These are phyloP conservation scores for Blastobotrys muscicola DNA, from an alignment of 805 yeast genomes.

Conservation along the genomic window DNA sequence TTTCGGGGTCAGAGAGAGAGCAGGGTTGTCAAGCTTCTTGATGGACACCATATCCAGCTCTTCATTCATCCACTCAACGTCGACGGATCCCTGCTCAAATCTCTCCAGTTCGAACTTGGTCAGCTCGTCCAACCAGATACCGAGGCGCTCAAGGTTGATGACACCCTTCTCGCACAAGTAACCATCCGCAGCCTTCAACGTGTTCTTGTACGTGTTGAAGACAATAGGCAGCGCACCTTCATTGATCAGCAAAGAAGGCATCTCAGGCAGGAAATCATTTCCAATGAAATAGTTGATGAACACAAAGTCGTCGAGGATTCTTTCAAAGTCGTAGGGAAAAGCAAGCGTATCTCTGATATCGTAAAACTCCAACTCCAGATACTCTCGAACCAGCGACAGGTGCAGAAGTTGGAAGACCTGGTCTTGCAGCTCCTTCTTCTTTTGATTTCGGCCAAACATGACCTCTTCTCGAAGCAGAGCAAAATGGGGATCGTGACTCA, in stretches of 20 bases:
- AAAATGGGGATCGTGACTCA: conserved; percentile 93
- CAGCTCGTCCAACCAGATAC: conserved; percentile 64
- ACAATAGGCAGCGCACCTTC: conserved; percentile 96
- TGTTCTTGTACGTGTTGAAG: conserved; percentile 77
- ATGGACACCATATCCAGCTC: conserved; percentile 45
- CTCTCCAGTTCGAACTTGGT: conserved; percentile 75
- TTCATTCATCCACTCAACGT: conserved; percentile 85
- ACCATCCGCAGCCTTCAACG: conserved; percentile 65
- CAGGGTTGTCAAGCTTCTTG: conserved; percentile 44
- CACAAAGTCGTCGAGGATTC: conserved; percentile 85
- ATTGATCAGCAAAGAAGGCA: conserved; percentile 87
- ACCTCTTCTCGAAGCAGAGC: conserved; percentile 94
- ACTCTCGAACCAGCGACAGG: conserved; percentile 81
- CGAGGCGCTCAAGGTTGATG: conserved; percentile 65
- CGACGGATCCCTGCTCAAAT: conserved; percentile 73
- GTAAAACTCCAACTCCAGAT: conserved; percentile 74
- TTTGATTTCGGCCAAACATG: conserved; percentile 52
- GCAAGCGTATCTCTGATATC: conserved; percentile 54
- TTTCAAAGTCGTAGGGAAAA: conserved; percentile 73
- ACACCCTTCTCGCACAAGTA: conserved; percentile 77
- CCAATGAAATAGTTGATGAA: conserved; percentile 91
- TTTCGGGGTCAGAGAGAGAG: conserved; percentile 38
- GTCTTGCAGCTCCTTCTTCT: conserved; percentile 45
- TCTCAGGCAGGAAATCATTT: conserved; percentile 93
- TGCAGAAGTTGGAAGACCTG: conserved; percentile 81